Percentiles rank a stretch among this genome's conserved stretches.
Conservation (phyloP, 345 rosid genomes). For the Physaria fendleri region DNA sequence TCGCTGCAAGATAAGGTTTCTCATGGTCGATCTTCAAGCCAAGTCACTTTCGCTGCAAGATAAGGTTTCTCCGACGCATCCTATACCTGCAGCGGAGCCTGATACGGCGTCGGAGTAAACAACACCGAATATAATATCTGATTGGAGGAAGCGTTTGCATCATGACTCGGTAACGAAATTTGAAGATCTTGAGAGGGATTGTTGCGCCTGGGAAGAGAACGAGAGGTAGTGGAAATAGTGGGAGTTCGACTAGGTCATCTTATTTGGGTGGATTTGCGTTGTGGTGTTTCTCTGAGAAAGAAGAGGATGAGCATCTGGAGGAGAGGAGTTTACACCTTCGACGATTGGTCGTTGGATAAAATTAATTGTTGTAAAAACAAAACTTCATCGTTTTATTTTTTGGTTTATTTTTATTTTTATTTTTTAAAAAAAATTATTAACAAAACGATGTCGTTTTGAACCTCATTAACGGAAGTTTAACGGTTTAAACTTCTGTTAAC, state of each 20-base stretch:
- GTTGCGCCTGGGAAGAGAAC: slow-evolving; percentile 95
- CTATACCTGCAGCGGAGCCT: slow-evolving; percentile 67
- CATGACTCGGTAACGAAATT: slow-evolving; percentile 96
- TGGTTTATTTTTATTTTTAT: too few species aligned
- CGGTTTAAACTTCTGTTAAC: too few species aligned
- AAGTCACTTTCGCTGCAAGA: slow-evolving; percentile 85
- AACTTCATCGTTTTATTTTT: too few species aligned
- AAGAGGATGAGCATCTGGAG: slow-evolving; percentile 26
- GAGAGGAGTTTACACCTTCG: slow-evolving; percentile 22
- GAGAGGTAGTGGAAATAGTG: slow-evolving; percentile 84
- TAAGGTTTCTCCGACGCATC: slow-evolving; percentile 94
- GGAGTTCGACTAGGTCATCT: slow-evolving; percentile 68
- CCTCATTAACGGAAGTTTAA: too few species aligned
- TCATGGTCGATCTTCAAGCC: slow-evolving; percentile 82
- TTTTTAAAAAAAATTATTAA: too few species aligned
- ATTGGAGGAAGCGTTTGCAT: slow-evolving; percentile 93
- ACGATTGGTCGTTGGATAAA: neutral
- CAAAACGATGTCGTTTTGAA: too few species aligned
- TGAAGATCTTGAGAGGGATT: slow-evolving; percentile 93
- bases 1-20: slow-evolving; percentile 83
- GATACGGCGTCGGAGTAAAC: slow-evolving; percentile 66
- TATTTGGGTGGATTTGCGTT: slow-evolving; percentile 41
- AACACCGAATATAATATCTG: slow-evolving; percentile 93
- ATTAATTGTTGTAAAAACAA: too few species aligned
- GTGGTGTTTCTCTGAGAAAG: slow-evolving; percentile 28